Percentiles rank a stretch among this genome's conserved stretches.
Conservation (phyloP, 2,329 filamentous ascomycete species). For the Triangularia verruculosa region DNA sequence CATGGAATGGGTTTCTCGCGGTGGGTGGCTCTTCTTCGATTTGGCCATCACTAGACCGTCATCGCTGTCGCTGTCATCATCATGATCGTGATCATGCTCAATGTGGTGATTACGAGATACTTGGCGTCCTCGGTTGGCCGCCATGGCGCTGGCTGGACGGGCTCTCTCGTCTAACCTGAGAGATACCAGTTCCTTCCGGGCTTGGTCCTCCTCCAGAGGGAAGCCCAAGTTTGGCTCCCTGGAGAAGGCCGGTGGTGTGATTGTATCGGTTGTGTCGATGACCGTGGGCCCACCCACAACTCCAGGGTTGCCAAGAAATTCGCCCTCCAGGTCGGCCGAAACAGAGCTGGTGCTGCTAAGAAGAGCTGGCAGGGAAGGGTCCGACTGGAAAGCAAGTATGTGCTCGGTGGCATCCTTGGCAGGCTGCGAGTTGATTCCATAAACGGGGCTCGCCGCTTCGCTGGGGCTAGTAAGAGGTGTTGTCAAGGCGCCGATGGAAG, state of each 20-base stretch:
- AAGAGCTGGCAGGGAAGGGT: constrained; percentile 61
- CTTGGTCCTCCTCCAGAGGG: constrained; percentile 42
- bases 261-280: constrained; percentile 52
- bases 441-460: constrained; percentile 49
- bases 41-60: constrained; percentile 54
- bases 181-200: constrained; percentile 23
- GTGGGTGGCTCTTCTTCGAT: constrained; percentile 43
- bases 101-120: constrained; percentile 29
- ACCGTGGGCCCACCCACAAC: constrained; percentile 44
- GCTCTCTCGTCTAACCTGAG: constrained; percentile 15
- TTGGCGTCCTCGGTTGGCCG: constrained; percentile 5
- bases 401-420: constrained; percentile 44
- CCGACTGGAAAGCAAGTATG: constrained; percentile 56
- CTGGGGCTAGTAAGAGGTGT: constrained; percentile 56
- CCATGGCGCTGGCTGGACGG: constrained; percentile 1
- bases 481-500: constrained; percentile 46
- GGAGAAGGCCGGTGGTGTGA: constrained; percentile 50
- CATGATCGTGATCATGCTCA: constrained; percentile 40
- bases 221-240: constrained; percentile 49
- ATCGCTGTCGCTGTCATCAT: constrained; percentile 50
- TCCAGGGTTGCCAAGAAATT: constrained; percentile 53
- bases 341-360: constrained; percentile 63
- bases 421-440: constrained; percentile 36
- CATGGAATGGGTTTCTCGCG: constrained; percentile 32
- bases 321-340: constrained; percentile 60